Evolutionary conservation across 2,329 filamentous ascomycete genomes (phyloP).

Genomic region (Pseudocercospora pini-densiflorae): DNA sequence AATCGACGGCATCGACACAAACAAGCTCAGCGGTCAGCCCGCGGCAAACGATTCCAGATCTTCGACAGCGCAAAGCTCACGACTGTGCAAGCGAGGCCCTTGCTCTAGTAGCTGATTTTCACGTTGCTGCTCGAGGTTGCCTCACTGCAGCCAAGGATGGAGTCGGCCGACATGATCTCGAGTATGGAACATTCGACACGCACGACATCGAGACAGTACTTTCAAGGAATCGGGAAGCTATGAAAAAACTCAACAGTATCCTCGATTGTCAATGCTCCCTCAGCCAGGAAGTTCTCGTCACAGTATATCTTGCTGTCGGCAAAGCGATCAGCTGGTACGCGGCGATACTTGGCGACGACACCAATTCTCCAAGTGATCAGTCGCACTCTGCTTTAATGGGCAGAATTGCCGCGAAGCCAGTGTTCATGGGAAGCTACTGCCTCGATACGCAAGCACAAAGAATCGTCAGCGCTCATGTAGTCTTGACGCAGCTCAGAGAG

Average conservation of each 20-base stretch:
- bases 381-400: background rate
- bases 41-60: background rate
- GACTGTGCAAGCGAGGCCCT: constrained; percentile 13
- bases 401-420: background rate
- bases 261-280: constrained; percentile 15
- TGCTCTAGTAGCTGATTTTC: constrained; percentile 9
- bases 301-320: constrained; percentile 11
- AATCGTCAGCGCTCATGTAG: constrained; percentile 7
- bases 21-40: constrained; percentile 1
- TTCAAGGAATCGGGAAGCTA: constrained; percentile 8
- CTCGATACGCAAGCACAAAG: constrained; percentile 11
- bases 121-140: constrained; percentile 4
- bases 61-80: background rate
- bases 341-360: constrained; percentile 3
- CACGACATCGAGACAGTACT: constrained; percentile 17
- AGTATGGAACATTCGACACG: background rate
- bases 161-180: background rate
- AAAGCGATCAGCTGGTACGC: constrained; percentile 11
- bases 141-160: constrained; percentile 5
- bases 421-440: constrained; percentile 14
- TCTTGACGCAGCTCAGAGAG: constrained; percentile 14
- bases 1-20: background rate
- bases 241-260: constrained; percentile 6
- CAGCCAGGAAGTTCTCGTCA: background rate
- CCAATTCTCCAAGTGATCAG: background rate